Percentiles rank a stretch among this genome's conserved stretches.
Conservation (phyloP, 306 rosid genomes). For the Mimosa bimucronata region DNA sequence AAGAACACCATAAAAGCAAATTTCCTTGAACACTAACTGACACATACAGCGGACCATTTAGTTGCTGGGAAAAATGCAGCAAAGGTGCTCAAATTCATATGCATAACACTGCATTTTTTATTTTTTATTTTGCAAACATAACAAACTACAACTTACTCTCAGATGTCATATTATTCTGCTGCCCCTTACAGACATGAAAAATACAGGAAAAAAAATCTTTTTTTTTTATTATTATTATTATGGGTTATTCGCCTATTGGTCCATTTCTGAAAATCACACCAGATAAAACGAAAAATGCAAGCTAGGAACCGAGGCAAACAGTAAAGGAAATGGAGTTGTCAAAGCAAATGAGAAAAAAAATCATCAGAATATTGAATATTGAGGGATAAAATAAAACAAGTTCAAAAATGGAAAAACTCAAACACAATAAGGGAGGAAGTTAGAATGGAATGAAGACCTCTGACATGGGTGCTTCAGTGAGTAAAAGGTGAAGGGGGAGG, state of each 20-base stretch:
- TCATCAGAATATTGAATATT: not conserved
- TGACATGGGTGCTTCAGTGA: conserved; percentile 43
- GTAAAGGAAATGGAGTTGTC: not conserved
- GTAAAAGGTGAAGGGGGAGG: conserved; percentile 23
- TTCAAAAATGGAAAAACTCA: not conserved
- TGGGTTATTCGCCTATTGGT: not conserved
- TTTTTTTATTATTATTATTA: not conserved
- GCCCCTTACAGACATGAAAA: not conserved
- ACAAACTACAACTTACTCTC: not conserved
- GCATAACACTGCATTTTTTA: not conserved
- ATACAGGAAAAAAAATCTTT: too few species aligned
- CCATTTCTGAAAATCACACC: conserved; percentile 25
- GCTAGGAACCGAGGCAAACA: conserved; percentile 6
- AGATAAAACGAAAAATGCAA: conserved; percentile 32
- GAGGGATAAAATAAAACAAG: not conserved
- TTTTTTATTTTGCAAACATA: not conserved
- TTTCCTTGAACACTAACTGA: conserved; percentile 13
- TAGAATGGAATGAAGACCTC: conserved; percentile 34
- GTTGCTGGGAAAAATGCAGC: conserved; percentile 36
- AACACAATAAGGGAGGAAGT: not conserved
- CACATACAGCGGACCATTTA: conserved; percentile 8
- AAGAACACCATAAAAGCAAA: conserved; percentile 8
- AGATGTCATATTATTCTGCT: not conserved
- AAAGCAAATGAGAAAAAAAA: not conserved
- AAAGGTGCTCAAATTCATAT: not conserved